These are phyloP conservation scores for Grosmannia penicillata DNA, from an alignment of 2,329 filamentous ascomycete species.

Conservation along the genomic window DNA sequence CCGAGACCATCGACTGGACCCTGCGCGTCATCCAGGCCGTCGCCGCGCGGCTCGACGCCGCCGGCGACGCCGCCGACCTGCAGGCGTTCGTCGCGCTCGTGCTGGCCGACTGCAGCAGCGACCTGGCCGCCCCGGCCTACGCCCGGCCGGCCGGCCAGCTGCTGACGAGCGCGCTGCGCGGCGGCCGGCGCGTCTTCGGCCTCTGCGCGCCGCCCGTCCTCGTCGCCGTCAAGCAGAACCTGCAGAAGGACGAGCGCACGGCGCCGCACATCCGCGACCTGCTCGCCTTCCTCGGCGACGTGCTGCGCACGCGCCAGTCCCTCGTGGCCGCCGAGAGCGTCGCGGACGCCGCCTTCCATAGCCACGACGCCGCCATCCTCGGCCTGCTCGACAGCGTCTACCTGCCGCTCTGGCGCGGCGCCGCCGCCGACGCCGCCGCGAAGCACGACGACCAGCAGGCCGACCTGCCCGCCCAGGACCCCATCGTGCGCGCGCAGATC, in stretches of 20 bases:
- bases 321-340: constrained; percentile 16
- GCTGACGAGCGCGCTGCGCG: constrained; percentile 33
- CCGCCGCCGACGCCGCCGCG: not conserved
- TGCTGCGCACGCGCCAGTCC: constrained; percentile 30
- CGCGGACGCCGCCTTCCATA: constrained; percentile 11
- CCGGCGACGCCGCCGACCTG: constrained; percentile 16
- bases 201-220: constrained; percentile 30
- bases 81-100: constrained; percentile 17
- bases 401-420: constrained; percentile 20
- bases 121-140: constrained; percentile 37
- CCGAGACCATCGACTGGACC: constrained; percentile 41
- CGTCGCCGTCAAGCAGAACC: constrained; percentile 30
- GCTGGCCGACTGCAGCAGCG: constrained; percentile 37
- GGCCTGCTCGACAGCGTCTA: constrained; percentile 29
- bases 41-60: constrained; percentile 22
- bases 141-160: constrained; percentile 36
- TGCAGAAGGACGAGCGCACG: constrained; percentile 35
- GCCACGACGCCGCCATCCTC: constrained; percentile 24
- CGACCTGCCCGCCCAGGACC: constrained; percentile 15
- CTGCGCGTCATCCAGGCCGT: constrained; percentile 37
- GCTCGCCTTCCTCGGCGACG: constrained; percentile 32
- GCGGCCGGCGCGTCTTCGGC: constrained; percentile 31
- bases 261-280: constrained; percentile 35
- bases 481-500: constrained; percentile 24
- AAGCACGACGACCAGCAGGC: too few relatives aligned